Percentiles rank a stretch among this genome's conserved stretches.
phyloP scores from a whole-genome alignment of 2,329 filamentous ascomycete genomes.

The Colletotrichum spinosum region DNA sequence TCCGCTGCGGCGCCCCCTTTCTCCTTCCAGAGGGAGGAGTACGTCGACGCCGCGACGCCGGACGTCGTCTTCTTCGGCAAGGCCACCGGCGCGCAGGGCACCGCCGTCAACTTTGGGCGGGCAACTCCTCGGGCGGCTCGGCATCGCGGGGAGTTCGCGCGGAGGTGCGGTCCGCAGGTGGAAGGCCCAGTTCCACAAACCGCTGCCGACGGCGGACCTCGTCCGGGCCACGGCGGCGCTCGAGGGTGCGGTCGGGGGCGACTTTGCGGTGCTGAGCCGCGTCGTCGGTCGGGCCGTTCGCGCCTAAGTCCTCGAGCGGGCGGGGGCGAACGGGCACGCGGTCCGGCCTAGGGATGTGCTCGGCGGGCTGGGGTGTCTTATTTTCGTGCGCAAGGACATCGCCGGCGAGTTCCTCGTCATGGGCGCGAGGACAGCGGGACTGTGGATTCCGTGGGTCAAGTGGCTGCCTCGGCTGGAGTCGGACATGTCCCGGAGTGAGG shows the following conservation, averaged over 20 bases:
- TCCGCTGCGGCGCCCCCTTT: constrained; percentile 45
- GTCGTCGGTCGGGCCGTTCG: constrained; percentile 21
- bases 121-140: constrained; percentile 17
- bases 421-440: constrained; percentile 23
- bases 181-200: constrained; percentile 22
- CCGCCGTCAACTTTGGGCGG: constrained; percentile 22
- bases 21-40: constrained; percentile 42
- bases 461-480: constrained; percentile 35
- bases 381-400: constrained; percentile 34
- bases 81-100: constrained; percentile 20
- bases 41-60: constrained; percentile 30
- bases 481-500: constrained; percentile 27
- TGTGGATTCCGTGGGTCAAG: constrained; percentile 36
- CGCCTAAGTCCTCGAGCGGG: constrained; percentile 16
- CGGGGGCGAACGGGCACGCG: not conserved
- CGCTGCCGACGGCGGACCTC: constrained; percentile 23
- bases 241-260: constrained; percentile 8
- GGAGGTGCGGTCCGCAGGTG: constrained; percentile 18
- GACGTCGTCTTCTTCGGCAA: constrained; percentile 43
- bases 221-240: constrained; percentile 22
- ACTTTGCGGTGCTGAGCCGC: constrained; percentile 31
- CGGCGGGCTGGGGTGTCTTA: constrained; percentile 23
- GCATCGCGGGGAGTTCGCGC: constrained; percentile 5
- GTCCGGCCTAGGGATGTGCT: constrained; percentile 14
- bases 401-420: constrained; percentile 29